These are phyloP conservation scores for Leccinum truebloodii DNA, from an alignment of 768 basidiomycete genomes.

Conservation along the genomic window DNA sequence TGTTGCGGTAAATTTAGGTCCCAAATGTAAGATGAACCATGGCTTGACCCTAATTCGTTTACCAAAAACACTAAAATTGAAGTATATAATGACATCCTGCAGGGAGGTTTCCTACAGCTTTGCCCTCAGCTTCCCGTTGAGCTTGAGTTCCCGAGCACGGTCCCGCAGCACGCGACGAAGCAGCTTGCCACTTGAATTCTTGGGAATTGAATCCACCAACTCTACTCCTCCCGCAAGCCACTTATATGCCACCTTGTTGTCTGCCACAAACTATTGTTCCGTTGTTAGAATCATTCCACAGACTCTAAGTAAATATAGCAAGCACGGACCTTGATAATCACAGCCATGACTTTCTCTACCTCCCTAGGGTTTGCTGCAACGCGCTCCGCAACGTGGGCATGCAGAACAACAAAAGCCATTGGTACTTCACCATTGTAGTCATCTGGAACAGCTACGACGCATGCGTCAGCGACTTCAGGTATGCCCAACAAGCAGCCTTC, in stretches of 20 bases:
- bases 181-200: constrained; percentile 63
- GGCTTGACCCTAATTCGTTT: too few relatives aligned
- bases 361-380: constrained; percentile 32
- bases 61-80: too few relatives aligned
- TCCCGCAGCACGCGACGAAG: constrained; percentile 54
- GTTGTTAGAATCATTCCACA: constrained; percentile 3
- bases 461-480: constrained; percentile 57
- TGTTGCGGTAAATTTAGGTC: too few relatives aligned
- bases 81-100: not conserved
- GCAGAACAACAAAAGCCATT: constrained; percentile 64
- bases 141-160: constrained; percentile 39
- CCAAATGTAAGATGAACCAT: too few relatives aligned
- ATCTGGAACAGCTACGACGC: constrained; percentile 66
- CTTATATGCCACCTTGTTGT: constrained; percentile 59
- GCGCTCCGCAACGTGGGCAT: constrained; percentile 38
- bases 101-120: constrained; percentile 20
- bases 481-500: constrained; percentile 68
- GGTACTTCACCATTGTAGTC: constrained; percentile 75
- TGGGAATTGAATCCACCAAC: constrained; percentile 55
- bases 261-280: constrained; percentile 48
- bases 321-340: constrained; percentile 48
- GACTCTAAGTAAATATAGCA: not conserved
- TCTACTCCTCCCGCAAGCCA: constrained; percentile 59
- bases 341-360: constrained; percentile 40
- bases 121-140: constrained; percentile 19